Evolutionary conservation across 2,329 filamentous ascomycete genomes (phyloP).

Genomic region (Davidsoniella eucalypti): DNA sequence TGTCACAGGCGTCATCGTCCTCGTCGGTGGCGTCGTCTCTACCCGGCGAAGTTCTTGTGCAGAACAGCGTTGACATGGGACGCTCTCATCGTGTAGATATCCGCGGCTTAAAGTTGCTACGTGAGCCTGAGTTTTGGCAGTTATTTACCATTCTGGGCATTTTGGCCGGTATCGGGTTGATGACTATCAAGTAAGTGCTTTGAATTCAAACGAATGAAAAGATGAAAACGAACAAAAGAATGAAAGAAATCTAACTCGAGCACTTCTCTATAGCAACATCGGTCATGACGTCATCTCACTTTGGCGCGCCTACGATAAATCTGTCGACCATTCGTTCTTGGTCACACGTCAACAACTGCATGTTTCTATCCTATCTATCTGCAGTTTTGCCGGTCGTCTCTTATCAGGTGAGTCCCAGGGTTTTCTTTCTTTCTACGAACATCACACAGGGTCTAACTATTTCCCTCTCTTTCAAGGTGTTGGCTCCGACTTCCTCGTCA

Average conservation of each 20-base stretch:
- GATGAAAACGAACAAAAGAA: background rate
- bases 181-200: conserved; percentile 86
- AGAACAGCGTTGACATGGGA: conserved; percentile 51
- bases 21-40: conserved; percentile 35
- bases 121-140: conserved; percentile 72
- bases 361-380: conserved; percentile 82
- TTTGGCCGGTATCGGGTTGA: conserved; percentile 82
- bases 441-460: background rate
- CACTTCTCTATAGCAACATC: conserved; percentile 54
- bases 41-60: conserved; percentile 33
- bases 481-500: conserved; percentile 80
- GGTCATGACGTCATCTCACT: conserved; percentile 77
- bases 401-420: conserved; percentile 41
- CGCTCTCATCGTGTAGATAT: conserved; percentile 78
- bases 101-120: conserved; percentile 61
- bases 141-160: conserved; percentile 75
- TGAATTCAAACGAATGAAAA: background rate
- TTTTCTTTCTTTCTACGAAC: background rate
- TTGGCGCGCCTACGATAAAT: conserved; percentile 72
- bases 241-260: background rate
- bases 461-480: conserved; percentile 39
- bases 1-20: conserved; percentile 30
- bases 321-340: conserved; percentile 56
- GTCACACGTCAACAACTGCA: conserved; percentile 74
- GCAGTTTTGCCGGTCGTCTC: conserved; percentile 70